A percentile compares a stretch with the other conserved stretches of the same genome.
These are phyloP conservation scores for Ogataea polymorpha DNA, from an alignment of 805 yeast genomes.

Conservation along the genomic window DNA sequence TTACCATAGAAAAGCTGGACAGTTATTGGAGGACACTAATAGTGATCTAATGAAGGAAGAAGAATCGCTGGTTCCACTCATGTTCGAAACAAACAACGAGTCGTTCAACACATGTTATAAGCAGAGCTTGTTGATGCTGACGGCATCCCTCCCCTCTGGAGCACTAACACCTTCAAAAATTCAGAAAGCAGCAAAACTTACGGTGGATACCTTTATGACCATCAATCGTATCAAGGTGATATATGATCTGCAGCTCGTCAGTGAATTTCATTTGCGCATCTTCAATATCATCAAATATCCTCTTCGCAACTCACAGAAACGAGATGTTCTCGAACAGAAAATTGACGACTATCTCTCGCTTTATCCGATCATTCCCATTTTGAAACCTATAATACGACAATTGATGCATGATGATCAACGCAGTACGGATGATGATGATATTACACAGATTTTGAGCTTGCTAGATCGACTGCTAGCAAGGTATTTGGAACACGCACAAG, in stretches of 20 bases:
- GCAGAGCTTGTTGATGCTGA: conserved; percentile 18
- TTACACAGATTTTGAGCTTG: conserved; percentile 3
- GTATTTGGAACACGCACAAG: conserved; percentile 2
- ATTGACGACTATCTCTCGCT: conserved; percentile 24
- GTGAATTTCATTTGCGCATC: conserved; percentile 19
- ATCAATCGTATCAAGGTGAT: conserved; percentile 14
- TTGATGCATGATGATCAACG: conserved; percentile 6
- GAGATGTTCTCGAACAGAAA: conserved; percentile 1
- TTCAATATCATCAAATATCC: conserved; percentile 21
- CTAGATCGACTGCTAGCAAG: conserved; percentile 9
- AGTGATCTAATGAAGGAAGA: conserved; percentile 9
- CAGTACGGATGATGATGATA: background rate
- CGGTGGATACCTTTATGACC: conserved; percentile 17
- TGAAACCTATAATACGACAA: conserved; percentile 20
- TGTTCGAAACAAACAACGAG: conserved; percentile 18
- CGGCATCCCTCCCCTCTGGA: conserved; percentile 12
- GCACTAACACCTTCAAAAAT: conserved; percentile 9
- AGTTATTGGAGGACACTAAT: conserved; percentile 19
- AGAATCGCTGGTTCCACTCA: conserved; percentile 14
- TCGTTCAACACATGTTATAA: conserved; percentile 20
- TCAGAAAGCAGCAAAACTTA: conserved; percentile 15
- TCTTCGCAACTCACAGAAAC: conserved; percentile 2
- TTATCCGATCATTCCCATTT: conserved; percentile 28
- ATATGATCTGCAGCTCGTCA: conserved; percentile 19
- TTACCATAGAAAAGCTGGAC: conserved; percentile 18